Evolutionary conservation across 371 early-diverging fungal species (phyloP), one percentile per base, ranked within the genome.

Genomic region (Encephalitozoon intestinalis): DNA sequence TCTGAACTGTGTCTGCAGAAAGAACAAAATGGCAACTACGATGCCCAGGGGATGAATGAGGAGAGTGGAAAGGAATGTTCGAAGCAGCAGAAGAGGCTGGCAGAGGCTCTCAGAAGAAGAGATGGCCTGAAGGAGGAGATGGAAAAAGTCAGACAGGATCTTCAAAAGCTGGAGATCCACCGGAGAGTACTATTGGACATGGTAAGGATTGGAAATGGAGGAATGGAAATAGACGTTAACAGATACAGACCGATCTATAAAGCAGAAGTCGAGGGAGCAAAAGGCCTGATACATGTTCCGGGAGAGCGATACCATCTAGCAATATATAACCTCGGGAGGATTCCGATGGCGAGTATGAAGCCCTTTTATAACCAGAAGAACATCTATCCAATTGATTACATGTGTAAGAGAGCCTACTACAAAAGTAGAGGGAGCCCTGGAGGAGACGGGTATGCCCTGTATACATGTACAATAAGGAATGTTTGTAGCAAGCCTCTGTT

Each of bases 41-140:
- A 58, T 34, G 58, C 58, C 58, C 58, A 58, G 21, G 49, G 49
- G 49, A 58, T 58, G 58, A 37, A 58, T 28, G 58, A 58, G 21
- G 58, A 58, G 18, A 37, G 58, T 1, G 37, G 31, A 34, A 58
- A 58, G 58, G 58, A 58, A 34, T 58, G 25, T 1, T 34, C 58
- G 21, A 6, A 9, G 58, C 58, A 58, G 31, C 28, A 34, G 37
- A 58, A 34, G 28, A 58, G 58, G 15, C 21, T 58, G 11, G 28
- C 21, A 21, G 37, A 28, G 2, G 58, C 58, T 34, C 15, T 58
- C 5, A 58, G 37, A 18, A 34, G 34, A 18, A 58, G 58, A 15
- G 34, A 58, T 15, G 2, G 30, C 12, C 58, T 58, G 1, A n/a
- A 7, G 15, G 37, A 34, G 18, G 58, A 58, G 30, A 34, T 58